phyloP scores from a whole-genome alignment of 1,284 basidiomycete genomes.

The Pseudomicrostroma phylloplanum region DNA sequence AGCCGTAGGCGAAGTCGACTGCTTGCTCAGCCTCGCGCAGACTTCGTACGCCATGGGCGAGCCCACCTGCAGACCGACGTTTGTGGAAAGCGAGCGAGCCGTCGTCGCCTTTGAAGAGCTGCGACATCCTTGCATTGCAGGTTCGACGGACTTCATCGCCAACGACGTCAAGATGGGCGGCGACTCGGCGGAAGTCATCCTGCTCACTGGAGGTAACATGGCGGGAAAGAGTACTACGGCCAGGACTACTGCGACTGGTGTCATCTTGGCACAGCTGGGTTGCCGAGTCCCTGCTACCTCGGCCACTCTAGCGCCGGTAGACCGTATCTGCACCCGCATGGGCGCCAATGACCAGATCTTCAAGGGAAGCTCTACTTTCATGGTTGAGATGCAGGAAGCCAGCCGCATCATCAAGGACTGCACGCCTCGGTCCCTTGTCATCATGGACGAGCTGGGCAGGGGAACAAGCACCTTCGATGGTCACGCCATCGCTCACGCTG shows the following conservation, averaged over 20 bases:
- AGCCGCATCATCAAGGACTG: constrained; percentile 45
- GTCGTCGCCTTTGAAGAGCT: constrained; percentile 72
- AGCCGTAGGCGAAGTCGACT: constrained; percentile 82
- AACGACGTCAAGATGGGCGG: constrained; percentile 85
- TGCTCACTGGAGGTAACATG: constrained; percentile 95
- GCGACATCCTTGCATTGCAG: constrained; percentile 66
- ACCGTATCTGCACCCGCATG: constrained; percentile 94
- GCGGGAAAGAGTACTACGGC: constrained; percentile 58
- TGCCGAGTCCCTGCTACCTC: constrained; percentile 85
- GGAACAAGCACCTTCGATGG: constrained; percentile 51
- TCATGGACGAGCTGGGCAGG: constrained; percentile 51
- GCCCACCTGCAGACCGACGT: constrained; percentile 81
- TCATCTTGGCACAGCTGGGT: constrained; percentile 96
- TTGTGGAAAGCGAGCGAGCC: constrained; percentile 72
- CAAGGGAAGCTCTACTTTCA: constrained; percentile 43
- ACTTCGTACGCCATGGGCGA: constrained; percentile 82
- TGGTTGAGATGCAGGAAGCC: constrained; percentile 51
- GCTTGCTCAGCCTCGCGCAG: constrained; percentile 84
- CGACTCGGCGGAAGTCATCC: constrained; percentile 68
- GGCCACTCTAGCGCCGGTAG: constrained; percentile 80
- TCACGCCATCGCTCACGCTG: constrained; percentile 48
- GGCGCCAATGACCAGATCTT: constrained; percentile 60
- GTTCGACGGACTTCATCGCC: constrained; percentile 69
- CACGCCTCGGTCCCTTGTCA: constrained; percentile 48
- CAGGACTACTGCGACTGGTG: constrained; percentile 92